Evolutionary conservation across 129 eudicot genomes (phyloP), one percentile per base, ranked within the genome.

Genomic region (Lactuca saligna): DNA sequence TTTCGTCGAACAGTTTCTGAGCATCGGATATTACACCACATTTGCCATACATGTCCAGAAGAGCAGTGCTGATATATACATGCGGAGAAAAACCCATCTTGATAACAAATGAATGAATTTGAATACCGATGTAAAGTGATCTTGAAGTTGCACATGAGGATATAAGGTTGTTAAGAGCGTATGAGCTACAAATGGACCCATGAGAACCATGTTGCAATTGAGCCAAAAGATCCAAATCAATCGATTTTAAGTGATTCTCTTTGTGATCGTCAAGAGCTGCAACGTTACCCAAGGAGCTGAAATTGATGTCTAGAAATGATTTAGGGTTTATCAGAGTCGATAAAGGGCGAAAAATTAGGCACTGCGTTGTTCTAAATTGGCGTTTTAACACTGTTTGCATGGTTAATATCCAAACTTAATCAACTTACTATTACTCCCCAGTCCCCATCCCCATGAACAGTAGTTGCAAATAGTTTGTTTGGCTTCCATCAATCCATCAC

Each of bases 11-110:
- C 85, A 88, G 29, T 37, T 62, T 42, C 0, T 66, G 85, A 0
- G 85, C 88, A 63, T 29, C 14, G 4, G 57, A 17, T 29, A 72
- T 56, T 4, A 16, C 68, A 29, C 83, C 82, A 41, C 86, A 82
- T 81, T 85, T 85, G 0, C 86, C 83, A 53, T 85, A 88, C 83
- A 80, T 51, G 59, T 70, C 78, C 14, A 85, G 74, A 37, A 88
- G 70, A 63, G 96, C 75, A 59, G 85, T 80, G 68, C 5, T 70
- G 63, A 88, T 78, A 66, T 75, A 75, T 6, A 88, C 70, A 66
- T 85, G 73, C 0, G 86, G 80, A 37, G 33, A 14, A 25, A 82
- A 80, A 37, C 95, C 91, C 83, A 75, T 69, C 49, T 73, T 85
- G 9, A 72, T 37, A 70, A 68, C 65, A 46, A 73, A 65, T 53